Percentiles rank a stretch among this genome's conserved stretches.
Evolutionary conservation across 768 basidiomycete species (phyloP).

Genomic region (Kondoa subrosea): DNA sequence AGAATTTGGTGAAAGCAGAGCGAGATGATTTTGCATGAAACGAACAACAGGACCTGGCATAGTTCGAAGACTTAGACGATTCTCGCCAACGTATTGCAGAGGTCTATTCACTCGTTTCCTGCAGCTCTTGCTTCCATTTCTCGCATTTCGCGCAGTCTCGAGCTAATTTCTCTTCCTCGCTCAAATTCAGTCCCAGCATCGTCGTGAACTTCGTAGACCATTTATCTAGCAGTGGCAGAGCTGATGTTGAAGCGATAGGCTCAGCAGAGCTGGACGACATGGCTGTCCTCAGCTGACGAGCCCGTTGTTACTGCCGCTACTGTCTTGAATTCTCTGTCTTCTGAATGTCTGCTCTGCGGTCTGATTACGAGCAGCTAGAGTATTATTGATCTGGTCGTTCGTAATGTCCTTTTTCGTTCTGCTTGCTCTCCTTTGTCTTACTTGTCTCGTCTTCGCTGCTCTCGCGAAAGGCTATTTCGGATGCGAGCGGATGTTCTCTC

Average conservation of each 20-base stretch:
- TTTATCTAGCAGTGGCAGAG: constrained; percentile 1
- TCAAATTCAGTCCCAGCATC: background rate
- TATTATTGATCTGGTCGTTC: too few species aligned
- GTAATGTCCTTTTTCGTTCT: too few species aligned
- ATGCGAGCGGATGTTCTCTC: too few species aligned
- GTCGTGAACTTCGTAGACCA: background rate
- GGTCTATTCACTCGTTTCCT: constrained; percentile 47
- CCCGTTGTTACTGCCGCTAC: too few species aligned
- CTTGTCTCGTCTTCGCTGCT: too few species aligned
- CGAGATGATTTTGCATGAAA: constrained; percentile 85
- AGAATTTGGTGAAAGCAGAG: constrained; percentile 34
- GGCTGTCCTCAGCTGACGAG: too few species aligned
- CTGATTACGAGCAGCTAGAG: too few species aligned
- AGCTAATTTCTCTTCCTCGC: constrained; percentile 11
- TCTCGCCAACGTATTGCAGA: background rate
- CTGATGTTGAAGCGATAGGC: background rate
- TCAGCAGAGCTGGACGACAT: background rate
- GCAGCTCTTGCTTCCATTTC: constrained; percentile 50
- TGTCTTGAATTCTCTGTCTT: too few species aligned
- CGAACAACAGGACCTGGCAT: constrained; percentile 58
- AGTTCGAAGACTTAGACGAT: background rate
- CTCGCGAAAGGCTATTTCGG: too few species aligned
- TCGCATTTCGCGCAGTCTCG: constrained; percentile 39
- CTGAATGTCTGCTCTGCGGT: too few species aligned
- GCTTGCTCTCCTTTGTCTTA: too few species aligned